Conservation (phyloP, 2,329 filamentous ascomycete genomes). For the Microascus cirrosus region DNA sequence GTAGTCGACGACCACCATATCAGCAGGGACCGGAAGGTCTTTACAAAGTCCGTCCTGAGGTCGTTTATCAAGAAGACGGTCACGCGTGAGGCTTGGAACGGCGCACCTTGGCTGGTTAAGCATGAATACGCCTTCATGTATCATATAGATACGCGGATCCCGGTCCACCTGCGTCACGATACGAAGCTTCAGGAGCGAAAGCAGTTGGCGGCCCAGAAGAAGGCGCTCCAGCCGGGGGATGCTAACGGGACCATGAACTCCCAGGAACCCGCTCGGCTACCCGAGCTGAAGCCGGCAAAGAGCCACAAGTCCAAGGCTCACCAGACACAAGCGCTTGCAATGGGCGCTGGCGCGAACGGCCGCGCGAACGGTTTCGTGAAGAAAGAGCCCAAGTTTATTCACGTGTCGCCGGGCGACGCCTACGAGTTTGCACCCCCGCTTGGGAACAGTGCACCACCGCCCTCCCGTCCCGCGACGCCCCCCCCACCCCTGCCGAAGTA, state of each 20-base stretch:
- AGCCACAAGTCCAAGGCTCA: conserved; percentile 53
- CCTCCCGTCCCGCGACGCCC: conserved; percentile 30
- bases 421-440: conserved; percentile 33
- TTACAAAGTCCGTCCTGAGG: conserved; percentile 87
- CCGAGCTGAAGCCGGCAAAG: conserved; percentile 67
- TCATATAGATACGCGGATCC: conserved; percentile 78
- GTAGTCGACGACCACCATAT: conserved; percentile 75
- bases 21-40: conserved; percentile 76
- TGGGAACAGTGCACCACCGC: conserved; percentile 29
- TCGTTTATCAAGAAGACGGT: conserved; percentile 94
- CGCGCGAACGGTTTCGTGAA: background rate
- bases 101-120: conserved; percentile 95
- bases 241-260: conserved; percentile 22
- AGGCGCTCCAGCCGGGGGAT: conserved; percentile 36
- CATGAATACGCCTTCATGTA: conserved; percentile 72
- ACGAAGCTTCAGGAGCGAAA: conserved; percentile 69
- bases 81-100: conserved; percentile 83
- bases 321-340: conserved; percentile 10
- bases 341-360: conserved; percentile 14
- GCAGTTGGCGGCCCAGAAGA: conserved; percentile 56
- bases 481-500: conserved; percentile 78
- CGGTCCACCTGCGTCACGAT: conserved; percentile 70
- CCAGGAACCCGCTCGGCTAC: conserved; percentile 45
- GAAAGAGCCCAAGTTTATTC: conserved; percentile 21
- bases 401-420: conserved; percentile 31